Evolutionary conservation across 2,329 filamentous ascomycete genomes (phyloP).

Genomic region (Polytolypa hystricis): DNA sequence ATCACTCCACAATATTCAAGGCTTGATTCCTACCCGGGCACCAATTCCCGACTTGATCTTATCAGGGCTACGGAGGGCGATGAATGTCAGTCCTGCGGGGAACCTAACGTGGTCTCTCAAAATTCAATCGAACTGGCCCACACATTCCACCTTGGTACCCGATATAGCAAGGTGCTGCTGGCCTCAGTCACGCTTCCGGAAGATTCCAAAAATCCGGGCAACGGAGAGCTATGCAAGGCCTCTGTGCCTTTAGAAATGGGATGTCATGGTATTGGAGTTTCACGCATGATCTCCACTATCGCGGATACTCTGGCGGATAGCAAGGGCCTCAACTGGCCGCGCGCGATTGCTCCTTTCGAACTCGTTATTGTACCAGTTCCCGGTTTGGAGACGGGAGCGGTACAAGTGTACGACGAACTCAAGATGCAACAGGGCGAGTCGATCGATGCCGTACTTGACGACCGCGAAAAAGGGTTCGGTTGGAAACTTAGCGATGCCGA

Average conservation of each 20-base stretch:
- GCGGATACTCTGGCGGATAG: conserved; percentile 63
- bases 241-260: conserved; percentile 71
- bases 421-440: conserved; percentile 14
- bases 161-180: conserved; percentile 67
- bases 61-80: conserved; percentile 58
- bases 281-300: conserved; percentile 76
- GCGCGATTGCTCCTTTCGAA: conserved; percentile 74
- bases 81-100: conserved; percentile 57
- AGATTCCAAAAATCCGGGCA: conserved; percentile 5
- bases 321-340: conserved; percentile 77
- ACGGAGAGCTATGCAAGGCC: neutral
- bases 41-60: conserved; percentile 46
- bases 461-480: conserved; percentile 54
- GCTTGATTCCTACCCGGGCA: conserved; percentile 28
- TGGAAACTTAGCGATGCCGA: conserved; percentile 92
- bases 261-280: conserved; percentile 90
- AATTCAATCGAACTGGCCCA: conserved; percentile 84
- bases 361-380: conserved; percentile 52
- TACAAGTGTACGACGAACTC: conserved; percentile 54
- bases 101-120: conserved; percentile 52
- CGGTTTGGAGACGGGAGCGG: conserved; percentile 38
- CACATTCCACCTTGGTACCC: conserved; percentile 84
- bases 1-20: conserved; percentile 23
- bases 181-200: conserved; percentile 43
- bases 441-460: conserved; percentile 63